Conservation (phyloP, 1,284 basidiomycete genomes). For the Athelia sp. region DNA sequence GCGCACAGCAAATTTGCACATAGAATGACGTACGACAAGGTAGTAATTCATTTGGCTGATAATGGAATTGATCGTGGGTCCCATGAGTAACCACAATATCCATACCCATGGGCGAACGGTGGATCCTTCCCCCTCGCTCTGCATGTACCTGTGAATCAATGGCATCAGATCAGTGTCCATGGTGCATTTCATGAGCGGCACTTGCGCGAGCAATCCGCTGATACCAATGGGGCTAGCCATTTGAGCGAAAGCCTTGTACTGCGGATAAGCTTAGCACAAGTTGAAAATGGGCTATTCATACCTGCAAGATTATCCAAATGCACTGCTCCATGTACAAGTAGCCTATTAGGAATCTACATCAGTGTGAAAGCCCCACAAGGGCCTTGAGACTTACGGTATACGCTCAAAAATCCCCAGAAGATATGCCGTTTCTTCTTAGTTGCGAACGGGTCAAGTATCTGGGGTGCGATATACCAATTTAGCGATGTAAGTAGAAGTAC, state of each 20-base stretch:
- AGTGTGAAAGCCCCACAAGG: not conserved
- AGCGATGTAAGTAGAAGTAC: too few species aligned
- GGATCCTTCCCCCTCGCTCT: slow-evolving; percentile 22
- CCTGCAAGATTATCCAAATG: not conserved
- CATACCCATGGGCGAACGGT: slow-evolving; percentile 30
- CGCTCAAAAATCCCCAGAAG: slow-evolving; percentile 18
- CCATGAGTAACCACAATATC: slow-evolving; percentile 31
- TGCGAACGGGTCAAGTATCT: slow-evolving; percentile 9
- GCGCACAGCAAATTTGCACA: not conserved
- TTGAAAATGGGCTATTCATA: too few species aligned
- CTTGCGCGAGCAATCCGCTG: slow-evolving; percentile 21
- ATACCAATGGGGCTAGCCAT: slow-evolving; percentile 21
- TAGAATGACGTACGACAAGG: slow-evolving; percentile 1
- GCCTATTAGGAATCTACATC: not conserved
- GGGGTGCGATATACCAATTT: too few species aligned
- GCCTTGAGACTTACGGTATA: slow-evolving; percentile 10
- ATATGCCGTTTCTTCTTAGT: slow-evolving; percentile 13
- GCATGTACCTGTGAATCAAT: slow-evolving; percentile 10
- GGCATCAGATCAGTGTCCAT: too few species aligned
- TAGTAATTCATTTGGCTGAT: slow-evolving; percentile 2
- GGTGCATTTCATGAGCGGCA: too few species aligned
- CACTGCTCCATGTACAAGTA: not conserved
- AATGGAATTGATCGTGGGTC: slow-evolving; percentile 22
- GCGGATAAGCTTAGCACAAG: too few species aligned
- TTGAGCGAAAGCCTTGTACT: not conserved